Conservation (phyloP, 2,329 filamentous ascomycete species). For the Sporothrix inflata region DNA sequence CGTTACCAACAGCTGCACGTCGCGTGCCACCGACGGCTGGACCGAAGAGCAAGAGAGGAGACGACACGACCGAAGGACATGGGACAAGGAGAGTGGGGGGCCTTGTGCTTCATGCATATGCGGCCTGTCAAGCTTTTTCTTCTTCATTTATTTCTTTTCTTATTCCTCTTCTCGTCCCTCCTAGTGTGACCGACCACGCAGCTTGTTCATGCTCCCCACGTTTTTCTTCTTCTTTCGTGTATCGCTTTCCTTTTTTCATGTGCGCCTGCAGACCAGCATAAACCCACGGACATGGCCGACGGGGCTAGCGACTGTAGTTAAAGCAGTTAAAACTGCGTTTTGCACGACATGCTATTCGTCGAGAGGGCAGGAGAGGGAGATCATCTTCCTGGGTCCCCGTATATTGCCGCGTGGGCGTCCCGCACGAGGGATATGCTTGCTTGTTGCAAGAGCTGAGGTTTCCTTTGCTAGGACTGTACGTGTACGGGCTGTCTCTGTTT, state of each 20-base stretch:
- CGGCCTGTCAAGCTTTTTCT: background rate
- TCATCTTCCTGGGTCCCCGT: background rate
- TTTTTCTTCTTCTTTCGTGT: background rate
- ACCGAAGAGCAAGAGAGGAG: background rate
- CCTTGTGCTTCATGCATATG: background rate
- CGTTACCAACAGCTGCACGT: background rate
- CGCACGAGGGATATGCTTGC: background rate
- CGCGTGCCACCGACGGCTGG: slow-evolving; percentile 14
- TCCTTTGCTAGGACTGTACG: background rate
- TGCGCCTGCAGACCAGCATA: too few relatives aligned
- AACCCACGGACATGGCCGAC: slow-evolving; percentile 12
- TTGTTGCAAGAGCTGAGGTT: too few relatives aligned
- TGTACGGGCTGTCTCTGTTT: background rate
- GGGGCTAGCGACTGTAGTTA: background rate
- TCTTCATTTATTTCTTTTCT: background rate
- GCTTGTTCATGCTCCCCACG: slow-evolving; percentile 20
- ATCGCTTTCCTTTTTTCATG: background rate
- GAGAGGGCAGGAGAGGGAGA: background rate
- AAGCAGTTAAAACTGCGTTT: background rate
- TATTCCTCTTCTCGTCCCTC: background rate
- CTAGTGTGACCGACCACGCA: slow-evolving; percentile 16
- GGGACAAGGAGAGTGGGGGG: background rate
- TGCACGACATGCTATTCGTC: background rate
- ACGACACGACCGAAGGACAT: too few relatives aligned
- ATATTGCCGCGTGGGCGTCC: slow-evolving; percentile 3